A percentile compares a stretch with the other conserved stretches of the same genome.
Evolutionary conservation across 768 basidiomycete species (phyloP).

Genomic region (Suillus subalutaceus): DNA sequence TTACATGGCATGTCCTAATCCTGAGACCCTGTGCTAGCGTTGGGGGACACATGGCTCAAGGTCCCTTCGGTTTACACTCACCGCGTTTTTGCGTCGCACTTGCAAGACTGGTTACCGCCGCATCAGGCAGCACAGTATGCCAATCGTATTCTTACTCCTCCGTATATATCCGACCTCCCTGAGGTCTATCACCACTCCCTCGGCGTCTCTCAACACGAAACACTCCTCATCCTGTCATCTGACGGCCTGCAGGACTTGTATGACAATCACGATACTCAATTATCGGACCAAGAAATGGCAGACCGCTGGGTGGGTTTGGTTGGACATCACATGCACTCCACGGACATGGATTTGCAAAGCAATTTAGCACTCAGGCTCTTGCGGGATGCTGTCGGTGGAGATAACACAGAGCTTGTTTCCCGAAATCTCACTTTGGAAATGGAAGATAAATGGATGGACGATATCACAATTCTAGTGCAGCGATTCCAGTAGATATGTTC

Average conservation of each 20-base stretch:
- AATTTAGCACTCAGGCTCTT: slow-evolving; percentile 46
- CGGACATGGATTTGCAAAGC: slow-evolving; percentile 16
- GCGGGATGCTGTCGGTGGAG: slow-evolving; percentile 46
- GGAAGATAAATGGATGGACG: slow-evolving; percentile 54
- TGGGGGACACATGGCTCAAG: slow-evolving; percentile 39
- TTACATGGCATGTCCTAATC: slow-evolving; percentile 16
- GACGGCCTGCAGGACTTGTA: slow-evolving; percentile 51
- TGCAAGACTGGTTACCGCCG: slow-evolving; percentile 28
- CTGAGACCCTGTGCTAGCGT: slow-evolving; percentile 11
- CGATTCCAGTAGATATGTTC: slow-evolving; percentile 25
- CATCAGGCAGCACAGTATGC: slow-evolving; percentile 26
- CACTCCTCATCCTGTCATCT: slow-evolving; percentile 44
- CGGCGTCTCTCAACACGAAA: slow-evolving; percentile 24
- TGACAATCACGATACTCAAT: slow-evolving; percentile 25
- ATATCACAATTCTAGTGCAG: slow-evolving; percentile 49
- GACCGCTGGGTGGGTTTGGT: slow-evolving; percentile 40
- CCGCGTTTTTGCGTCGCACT: slow-evolving; percentile 29
- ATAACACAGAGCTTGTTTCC: slow-evolving; percentile 42
- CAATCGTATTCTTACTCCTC: slow-evolving; percentile 45
- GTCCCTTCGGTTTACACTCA: slow-evolving; percentile 36
- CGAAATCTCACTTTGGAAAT: slow-evolving; percentile 51
- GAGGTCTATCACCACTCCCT: slow-evolving; percentile 43
- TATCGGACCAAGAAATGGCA: slow-evolving; percentile 32
- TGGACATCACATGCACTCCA: slow-evolving; percentile 28
- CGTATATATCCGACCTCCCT: slow-evolving; percentile 46